A percentile compares a stretch with the other conserved stretches of the same genome.
Conservation (phyloP, 1,284 basidiomycete genomes). For the Heterobasidion annosum region DNA sequence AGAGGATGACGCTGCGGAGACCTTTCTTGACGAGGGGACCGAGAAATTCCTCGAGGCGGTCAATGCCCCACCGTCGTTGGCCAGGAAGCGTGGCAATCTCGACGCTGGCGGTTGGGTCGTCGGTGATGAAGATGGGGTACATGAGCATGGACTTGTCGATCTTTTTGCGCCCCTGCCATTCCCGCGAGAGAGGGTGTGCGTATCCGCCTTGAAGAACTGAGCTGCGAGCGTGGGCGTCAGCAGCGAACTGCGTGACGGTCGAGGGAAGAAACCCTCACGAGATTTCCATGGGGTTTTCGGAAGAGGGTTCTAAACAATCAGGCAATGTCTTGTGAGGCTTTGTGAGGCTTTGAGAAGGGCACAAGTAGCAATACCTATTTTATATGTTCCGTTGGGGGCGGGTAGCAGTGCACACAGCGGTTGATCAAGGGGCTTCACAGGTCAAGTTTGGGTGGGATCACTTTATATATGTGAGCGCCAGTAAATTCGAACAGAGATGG, state of each 20-base stretch:
- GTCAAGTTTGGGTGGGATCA: background rate
- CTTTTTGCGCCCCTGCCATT: conserved; percentile 71
- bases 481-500: background rate
- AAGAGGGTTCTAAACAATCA: background rate
- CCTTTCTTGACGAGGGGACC: conserved; percentile 87
- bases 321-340: too few relatives aligned
- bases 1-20: conserved; percentile 87
- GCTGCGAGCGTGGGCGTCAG: conserved; percentile 17
- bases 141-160: conserved; percentile 91
- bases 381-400: too few relatives aligned
- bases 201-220: conserved; percentile 91
- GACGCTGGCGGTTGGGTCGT: conserved; percentile 79
- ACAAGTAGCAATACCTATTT: too few relatives aligned
- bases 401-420: background rate
- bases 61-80: conserved; percentile 91
- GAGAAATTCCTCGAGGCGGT: conserved; percentile 85
- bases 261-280: conserved; percentile 4
- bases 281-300: conserved; percentile 8
- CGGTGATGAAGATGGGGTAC: conserved; percentile 96
- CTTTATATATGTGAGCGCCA: background rate
- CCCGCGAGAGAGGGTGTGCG: conserved; percentile 79
- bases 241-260: too few relatives aligned
- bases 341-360: too few relatives aligned
- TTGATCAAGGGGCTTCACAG: background rate
- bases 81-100: conserved; percentile 75